Conservation (phyloP, 176 grass and related monocot genomes). For the Pontederia paniculata region DNA sequence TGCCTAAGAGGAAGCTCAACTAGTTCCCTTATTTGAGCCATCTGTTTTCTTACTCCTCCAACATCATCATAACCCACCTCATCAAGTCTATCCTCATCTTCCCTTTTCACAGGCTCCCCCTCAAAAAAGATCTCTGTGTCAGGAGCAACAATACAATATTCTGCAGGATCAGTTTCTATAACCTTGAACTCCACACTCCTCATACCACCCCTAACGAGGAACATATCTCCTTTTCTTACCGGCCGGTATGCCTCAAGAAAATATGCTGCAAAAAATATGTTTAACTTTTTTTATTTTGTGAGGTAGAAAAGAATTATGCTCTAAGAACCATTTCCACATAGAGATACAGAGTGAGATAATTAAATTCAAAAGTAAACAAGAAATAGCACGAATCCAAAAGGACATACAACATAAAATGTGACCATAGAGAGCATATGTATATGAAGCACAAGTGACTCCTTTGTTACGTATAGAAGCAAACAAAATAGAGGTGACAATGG, state of each 20-base stretch:
- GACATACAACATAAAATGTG: no score
- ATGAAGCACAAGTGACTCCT: no score
- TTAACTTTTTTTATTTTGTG: neutral
- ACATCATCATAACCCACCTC: conserved; percentile 86
- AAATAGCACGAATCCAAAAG: no score
- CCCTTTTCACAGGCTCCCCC: conserved; percentile 68
- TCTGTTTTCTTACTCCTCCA: conserved; percentile 72
- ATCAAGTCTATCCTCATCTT: conserved; percentile 70
- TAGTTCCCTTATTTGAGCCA: conserved; percentile 82
- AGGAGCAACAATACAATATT: conserved; percentile 73
- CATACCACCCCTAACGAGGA: conserved; percentile 80
- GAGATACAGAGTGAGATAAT: no score
- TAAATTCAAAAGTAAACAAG: no score
- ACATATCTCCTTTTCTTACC: conserved; percentile 60
- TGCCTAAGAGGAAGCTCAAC: conserved; percentile 73
- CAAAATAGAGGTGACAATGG: no score
- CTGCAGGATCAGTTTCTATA: conserved; percentile 56
- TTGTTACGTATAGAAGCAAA: no score
- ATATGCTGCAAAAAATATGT: conserved; percentile 45
- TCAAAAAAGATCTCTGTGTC: conserved; percentile 82
- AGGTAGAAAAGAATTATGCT: neutral
- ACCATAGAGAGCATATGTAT: no score
- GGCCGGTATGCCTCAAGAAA: conserved; percentile 73
- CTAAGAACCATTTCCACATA: neutral
- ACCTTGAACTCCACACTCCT: conserved; percentile 79